Conservation (phyloP, 257 asterid species). For the Linaria vulgaris region DNA sequence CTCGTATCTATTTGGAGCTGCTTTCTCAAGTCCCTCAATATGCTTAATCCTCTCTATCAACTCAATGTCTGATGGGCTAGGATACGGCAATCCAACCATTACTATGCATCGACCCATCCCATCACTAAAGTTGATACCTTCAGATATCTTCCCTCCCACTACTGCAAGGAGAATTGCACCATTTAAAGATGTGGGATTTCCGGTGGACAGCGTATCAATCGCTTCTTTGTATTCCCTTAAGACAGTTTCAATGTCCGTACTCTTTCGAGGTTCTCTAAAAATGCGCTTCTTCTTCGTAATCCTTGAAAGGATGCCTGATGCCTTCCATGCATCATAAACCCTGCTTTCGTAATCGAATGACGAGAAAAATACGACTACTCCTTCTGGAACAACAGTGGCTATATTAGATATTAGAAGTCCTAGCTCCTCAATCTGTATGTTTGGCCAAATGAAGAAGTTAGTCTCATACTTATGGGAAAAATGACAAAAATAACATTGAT, state of each 20-base stretch:
- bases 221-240: conserved; percentile 73
- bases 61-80: conserved; percentile 88
- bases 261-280: conserved; percentile 91
- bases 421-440: conserved; percentile 75
- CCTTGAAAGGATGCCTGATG: conserved; percentile 73
- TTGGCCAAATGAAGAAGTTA: conserved; percentile 25
- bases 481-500: not conserved
- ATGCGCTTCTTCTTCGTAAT: conserved; percentile 68
- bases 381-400: conserved; percentile 80
- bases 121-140: conserved; percentile 92
- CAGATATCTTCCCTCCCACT: conserved; percentile 98
- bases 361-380: conserved; percentile 87
- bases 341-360: conserved; percentile 81
- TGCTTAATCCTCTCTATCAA: conserved; percentile 93
- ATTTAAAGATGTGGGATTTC: conserved; percentile 36
- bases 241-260: conserved; percentile 70
- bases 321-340: conserved; percentile 79
- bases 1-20: conserved; percentile 27
- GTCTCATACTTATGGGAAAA: not conserved
- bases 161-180: conserved; percentile 92
- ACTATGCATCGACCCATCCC: conserved; percentile 94
- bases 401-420: conserved; percentile 83
- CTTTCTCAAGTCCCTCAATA: conserved; percentile 64
- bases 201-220: conserved; percentile 44
- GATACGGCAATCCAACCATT: conserved; percentile 97